Base-by-base conservation (phyloP, 768 basidiomycete genomes). In the Lactarius sp. region DNA sequence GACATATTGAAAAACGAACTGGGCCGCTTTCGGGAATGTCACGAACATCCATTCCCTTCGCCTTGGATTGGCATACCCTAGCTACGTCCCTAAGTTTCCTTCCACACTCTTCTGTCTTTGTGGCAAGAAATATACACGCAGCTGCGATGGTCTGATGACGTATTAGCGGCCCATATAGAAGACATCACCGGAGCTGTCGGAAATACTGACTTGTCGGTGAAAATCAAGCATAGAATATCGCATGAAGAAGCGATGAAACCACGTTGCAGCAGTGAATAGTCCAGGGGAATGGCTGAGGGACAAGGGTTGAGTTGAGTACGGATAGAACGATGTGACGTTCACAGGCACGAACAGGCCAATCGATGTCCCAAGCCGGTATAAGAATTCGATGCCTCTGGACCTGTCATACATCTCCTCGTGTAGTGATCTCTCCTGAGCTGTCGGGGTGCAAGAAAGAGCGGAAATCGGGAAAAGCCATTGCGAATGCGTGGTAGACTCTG, bases 221-320 rank as follows among this genome's bases (percentile, higher is more conserved):
- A 89, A 88, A 70, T 92, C 88, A 69, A 88, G 85, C 83, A 91
- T 83, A 33, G 90, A 84, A 72, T 83, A 86, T 64, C 92, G 81
- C 91, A 94, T 92, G 73, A 90, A 94, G 74, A 94, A 94, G 13
- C 92, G 82, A 73, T 94, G 92, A 68, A 93, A 92, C 88, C 92
- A 94, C 6, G 88, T 90, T 31, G 91, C 90, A 31, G 92, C 90
- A 31, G 92, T 91, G 70, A 88, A 88, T 77, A 92, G 83, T 14
- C 91, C 90, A 16, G 90, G 86, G 22, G 86, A 85, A 33, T 89
- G 88, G 54, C 92, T 94, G 71, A 67, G 64, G n/a, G 39, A 64
- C 58, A 59, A 60, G 42, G 51, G 60, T 63, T 52, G 56, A 39
- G 13, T 64, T 54, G 59, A 46, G 14, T 27, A 57, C 12, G 2